Evolutionary conservation across 495 filamentous ascomycete species (phyloP).

Genomic region (Penicillium coprophilum): DNA sequence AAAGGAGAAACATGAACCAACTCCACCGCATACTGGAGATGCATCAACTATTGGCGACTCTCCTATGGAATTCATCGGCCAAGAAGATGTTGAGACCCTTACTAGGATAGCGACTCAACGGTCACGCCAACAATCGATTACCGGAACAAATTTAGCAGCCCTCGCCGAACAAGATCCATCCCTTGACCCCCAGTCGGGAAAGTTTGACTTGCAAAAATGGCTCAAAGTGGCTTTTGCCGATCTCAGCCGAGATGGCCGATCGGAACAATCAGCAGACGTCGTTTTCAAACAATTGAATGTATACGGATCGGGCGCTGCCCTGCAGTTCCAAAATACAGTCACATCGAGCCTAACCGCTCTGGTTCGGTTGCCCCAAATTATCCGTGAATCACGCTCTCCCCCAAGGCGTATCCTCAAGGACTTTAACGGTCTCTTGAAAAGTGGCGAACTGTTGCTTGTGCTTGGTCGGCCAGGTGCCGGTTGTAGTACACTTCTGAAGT

Average conservation of each 20-base stretch:
- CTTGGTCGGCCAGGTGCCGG: conserved; percentile 42
- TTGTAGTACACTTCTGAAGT: conserved; percentile 43
- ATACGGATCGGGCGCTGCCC: conserved; percentile 49
- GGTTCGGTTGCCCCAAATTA: conserved; percentile 31
- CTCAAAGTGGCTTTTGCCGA: conserved; percentile 30
- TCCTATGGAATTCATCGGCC: conserved; percentile 18
- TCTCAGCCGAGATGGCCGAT: conserved; percentile 21
- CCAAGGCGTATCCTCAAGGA: conserved; percentile 38
- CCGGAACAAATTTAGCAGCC: conserved; percentile 4
- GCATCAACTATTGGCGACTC: conserved; percentile 4
- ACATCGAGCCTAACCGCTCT: conserved; percentile 43
- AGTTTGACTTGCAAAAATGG: conserved; percentile 33
- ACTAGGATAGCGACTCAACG: conserved; percentile 24
- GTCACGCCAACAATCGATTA: conserved; percentile 19
- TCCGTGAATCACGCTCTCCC: conserved; percentile 18
- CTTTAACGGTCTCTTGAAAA: conserved; percentile 39
- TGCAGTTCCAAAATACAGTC: conserved; percentile 54
- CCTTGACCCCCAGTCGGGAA: conserved; percentile 29
- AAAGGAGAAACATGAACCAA: not conserved
- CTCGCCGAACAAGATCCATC: conserved; percentile 25
- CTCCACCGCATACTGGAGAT: not conserved
- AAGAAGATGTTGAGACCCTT: conserved; percentile 27
- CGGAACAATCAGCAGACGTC: conserved; percentile 35
- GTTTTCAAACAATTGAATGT: conserved; percentile 51
- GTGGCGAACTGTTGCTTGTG: conserved; percentile 38